Conservation (phyloP, 257 asterid genomes). For the Striga asiatica region DNA sequence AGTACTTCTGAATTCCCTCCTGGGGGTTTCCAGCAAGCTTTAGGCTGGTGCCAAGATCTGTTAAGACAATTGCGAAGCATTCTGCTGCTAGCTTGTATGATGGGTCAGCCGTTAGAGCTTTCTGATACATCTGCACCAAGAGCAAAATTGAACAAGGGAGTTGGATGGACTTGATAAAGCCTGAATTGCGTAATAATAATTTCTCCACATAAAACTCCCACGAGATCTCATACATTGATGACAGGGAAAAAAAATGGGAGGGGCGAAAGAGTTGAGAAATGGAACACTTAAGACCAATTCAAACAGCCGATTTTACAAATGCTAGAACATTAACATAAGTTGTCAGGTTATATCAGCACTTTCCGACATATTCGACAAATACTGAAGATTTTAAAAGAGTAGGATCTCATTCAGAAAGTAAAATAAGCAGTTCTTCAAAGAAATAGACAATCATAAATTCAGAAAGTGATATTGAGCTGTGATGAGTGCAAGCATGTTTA, state of each 20-base stretch:
- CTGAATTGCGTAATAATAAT: too few species aligned
- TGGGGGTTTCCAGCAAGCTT: slow-evolving; percentile 95
- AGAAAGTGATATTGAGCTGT: not conserved
- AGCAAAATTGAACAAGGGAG: slow-evolving; percentile 2
- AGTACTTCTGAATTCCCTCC: slow-evolving; percentile 93
- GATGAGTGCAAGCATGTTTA: slow-evolving; percentile 23
- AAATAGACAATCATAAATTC: slow-evolving; percentile 2
- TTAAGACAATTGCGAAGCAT: slow-evolving; percentile 87
- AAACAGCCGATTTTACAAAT: slow-evolving; percentile 4
- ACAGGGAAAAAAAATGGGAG: slow-evolving; percentile 1
- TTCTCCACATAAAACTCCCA: not conserved
- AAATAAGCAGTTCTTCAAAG: not conserved
- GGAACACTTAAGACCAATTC: not conserved
- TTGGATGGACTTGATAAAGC: too few species aligned
- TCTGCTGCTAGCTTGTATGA: slow-evolving; percentile 84
- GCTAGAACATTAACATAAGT: not conserved
- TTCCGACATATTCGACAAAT: not conserved
- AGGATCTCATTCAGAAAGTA: not conserved
- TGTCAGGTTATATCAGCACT: not conserved
- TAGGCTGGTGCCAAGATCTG: slow-evolving; percentile 96
- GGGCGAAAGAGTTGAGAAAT: too few species aligned
- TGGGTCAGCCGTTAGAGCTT: slow-evolving; percentile 75
- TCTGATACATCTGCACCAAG: slow-evolving; percentile 85
- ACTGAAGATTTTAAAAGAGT: not conserved
- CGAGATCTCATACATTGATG: not conserved